Evolutionary conservation across 495 filamentous ascomycete genomes (phyloP), one percentile per base, ranked within the genome.

Genomic region (Ramalina peruviana): DNA sequence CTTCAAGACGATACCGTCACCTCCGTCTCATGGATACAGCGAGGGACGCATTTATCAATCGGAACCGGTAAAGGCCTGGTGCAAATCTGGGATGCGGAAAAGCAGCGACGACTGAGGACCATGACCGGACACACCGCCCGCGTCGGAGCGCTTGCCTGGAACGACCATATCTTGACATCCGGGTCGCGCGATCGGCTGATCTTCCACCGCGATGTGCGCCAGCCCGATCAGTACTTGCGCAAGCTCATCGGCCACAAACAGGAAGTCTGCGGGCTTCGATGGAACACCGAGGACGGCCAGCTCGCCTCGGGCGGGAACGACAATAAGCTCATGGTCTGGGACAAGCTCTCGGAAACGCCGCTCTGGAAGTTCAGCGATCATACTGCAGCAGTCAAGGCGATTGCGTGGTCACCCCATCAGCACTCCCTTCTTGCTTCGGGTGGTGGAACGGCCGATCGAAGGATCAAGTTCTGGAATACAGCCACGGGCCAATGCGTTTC

Each of bases 371-470:
- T 94, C 59, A 82, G 80, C 16, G 87, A 94, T 45, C 92, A 98
- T 62, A 88, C 79, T 20, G 92, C 92, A 4, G 92, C 92, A 7
- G 92, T 98, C 43, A 98, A 98, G 63, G 92, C 92, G 10, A 95
- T 98, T 54, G 84, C 92, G n/a, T 98, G 92, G 92, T 94, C 86
- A 23, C 92, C 92, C 17, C 92, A 98, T 64, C 92, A 97, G 55
- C 83, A 83, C 40, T 84, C 88, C 42, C 78, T 96, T 1, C 77
- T 98, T 19, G 93, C 92, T n/a, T 94, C 86, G 10, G 92, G 92
- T 38, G 92, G 92, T 49, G 92, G 92, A 57, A 98, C 92, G 1
- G 92, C 89, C 16, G 92, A 98, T 68, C 78, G 90, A 43, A 78
- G 86, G 20, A 98, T 98, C 65, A 94, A 93, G 52, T 98, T 98